phyloP scores from a whole-genome alignment of 306 rosid genomes.

The Arachis hypogaea region DNA sequence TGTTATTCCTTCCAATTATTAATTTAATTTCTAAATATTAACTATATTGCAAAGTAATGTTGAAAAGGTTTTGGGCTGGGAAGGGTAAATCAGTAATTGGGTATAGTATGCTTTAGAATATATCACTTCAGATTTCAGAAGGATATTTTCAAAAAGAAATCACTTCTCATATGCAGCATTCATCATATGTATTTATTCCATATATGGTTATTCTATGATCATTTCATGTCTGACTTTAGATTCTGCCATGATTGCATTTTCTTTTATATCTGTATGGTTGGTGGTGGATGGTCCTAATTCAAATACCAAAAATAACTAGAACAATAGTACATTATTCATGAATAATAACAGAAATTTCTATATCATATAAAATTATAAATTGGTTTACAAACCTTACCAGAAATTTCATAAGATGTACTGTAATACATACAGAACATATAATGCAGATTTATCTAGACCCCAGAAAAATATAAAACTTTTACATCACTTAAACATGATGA shows the following conservation, averaged over 20 bases:
- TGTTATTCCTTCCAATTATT: conserved; percentile 2
- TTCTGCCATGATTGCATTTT: conserved; percentile 26
- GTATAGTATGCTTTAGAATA: background rate
- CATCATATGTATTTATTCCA: background rate
- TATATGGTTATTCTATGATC: background rate
- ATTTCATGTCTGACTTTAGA: background rate
- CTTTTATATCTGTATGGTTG: background rate
- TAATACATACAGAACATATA: conserved; percentile 19
- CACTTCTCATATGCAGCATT: background rate
- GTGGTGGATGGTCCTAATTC: conserved; percentile 5
- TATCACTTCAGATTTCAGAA: too few relatives aligned
- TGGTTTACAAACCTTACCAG: conserved; percentile 36
- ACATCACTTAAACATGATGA: conserved; percentile 34
- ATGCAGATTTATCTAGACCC: conserved; percentile 22
- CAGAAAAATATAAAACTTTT: conserved; percentile 35
- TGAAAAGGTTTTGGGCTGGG: background rate
- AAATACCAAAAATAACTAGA: conserved; percentile 23
- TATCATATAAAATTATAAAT: background rate
- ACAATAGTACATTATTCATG: background rate
- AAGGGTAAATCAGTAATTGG: background rate
- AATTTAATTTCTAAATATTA: background rate
- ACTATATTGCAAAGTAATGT: background rate
- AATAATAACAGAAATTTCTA: conserved; percentile 13
- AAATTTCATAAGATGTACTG: conserved; percentile 15
- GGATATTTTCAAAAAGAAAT: background rate